Percentiles rank a stretch among this genome's conserved stretches.
phyloP scores from a whole-genome alignment of 139 green algal species.

The Picochlorum sp. region DNA sequence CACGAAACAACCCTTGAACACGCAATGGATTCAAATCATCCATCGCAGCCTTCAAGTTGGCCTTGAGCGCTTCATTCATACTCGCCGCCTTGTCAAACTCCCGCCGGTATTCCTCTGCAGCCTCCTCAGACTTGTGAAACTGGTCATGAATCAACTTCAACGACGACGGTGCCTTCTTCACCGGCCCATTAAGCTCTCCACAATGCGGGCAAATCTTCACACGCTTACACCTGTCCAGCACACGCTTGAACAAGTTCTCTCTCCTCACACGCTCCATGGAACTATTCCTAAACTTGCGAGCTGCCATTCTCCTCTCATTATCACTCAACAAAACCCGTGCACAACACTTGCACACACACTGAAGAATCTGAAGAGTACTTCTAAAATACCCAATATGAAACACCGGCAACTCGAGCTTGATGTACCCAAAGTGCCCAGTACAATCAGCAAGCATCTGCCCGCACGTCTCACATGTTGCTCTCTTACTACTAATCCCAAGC shows the following conservation, averaged over 20 bases:
- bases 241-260: constrained; percentile 61
- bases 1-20: constrained; percentile 67
- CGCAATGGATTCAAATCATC: constrained; percentile 93
- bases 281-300: constrained; percentile 59
- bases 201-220: constrained; percentile 68
- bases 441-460: constrained; percentile 85
- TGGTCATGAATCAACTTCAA: constrained; percentile 90
- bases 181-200: constrained; percentile 60
- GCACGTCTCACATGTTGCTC: constrained; percentile 80
- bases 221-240: constrained; percentile 86
- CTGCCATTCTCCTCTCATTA: constrained; percentile 50
- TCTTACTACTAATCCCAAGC: constrained; percentile 77
- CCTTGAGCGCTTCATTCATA: constrained; percentile 55
- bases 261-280: constrained; percentile 66
- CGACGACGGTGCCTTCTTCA: constrained; percentile 70
- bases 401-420: constrained; percentile 92
- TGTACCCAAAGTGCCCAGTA: constrained; percentile 95
- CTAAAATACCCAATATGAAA: constrained; percentile 99
- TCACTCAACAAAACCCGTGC: constrained; percentile 78
- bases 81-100: constrained; percentile 54
- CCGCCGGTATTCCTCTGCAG: constrained; percentile 12
- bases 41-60: constrained; percentile 40
- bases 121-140: constrained; percentile 66
- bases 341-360: constrained; percentile 97
- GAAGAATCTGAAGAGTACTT: constrained; percentile 76